Evolutionary conservation across 441 rosid genomes (phyloP).

Genomic region (Eruca vesicaria): DNA sequence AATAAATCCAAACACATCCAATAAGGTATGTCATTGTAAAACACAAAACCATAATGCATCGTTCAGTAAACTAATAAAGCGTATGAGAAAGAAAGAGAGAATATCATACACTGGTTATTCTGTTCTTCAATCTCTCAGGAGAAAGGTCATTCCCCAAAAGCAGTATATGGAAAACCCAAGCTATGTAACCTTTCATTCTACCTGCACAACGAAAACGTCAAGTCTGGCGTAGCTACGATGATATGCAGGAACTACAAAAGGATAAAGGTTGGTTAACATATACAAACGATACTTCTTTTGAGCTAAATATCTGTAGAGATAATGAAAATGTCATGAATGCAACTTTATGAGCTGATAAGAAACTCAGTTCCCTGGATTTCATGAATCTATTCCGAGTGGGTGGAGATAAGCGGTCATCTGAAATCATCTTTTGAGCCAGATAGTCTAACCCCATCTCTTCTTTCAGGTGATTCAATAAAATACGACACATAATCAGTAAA

Average conservation of each 20-base stretch:
- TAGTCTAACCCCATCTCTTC: conserved; percentile 88
- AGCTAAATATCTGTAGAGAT: not conserved
- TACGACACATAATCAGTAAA: not conserved
- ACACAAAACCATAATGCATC: not conserved
- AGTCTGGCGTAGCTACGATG: not conserved
- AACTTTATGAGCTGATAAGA: conserved; percentile 1
- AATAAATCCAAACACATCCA: not conserved
- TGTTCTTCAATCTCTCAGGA: conserved; percentile 39
- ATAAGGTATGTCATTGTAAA: not conserved
- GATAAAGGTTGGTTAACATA: not conserved
- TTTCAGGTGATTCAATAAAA: conserved; percentile 70
- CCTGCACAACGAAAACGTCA: conserved; percentile 12
- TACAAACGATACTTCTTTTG: not conserved
- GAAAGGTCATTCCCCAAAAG: conserved; percentile 52
- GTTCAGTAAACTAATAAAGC: not conserved
- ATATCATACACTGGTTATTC: conserved; percentile 42
- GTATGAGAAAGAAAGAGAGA: not conserved
- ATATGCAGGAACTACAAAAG: not conserved
- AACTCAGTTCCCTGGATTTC: not conserved
- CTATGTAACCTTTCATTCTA: conserved; percentile 73
- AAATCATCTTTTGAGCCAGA: conserved; percentile 78
- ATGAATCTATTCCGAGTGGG: not conserved
- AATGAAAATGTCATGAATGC: not conserved
- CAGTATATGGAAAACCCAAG: conserved; percentile 68
- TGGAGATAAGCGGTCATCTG: conserved; percentile 84